Base-by-base conservation (phyloP, 2,329 filamentous ascomycete genomes). In the Rhynchosporium agropyri region DNA sequence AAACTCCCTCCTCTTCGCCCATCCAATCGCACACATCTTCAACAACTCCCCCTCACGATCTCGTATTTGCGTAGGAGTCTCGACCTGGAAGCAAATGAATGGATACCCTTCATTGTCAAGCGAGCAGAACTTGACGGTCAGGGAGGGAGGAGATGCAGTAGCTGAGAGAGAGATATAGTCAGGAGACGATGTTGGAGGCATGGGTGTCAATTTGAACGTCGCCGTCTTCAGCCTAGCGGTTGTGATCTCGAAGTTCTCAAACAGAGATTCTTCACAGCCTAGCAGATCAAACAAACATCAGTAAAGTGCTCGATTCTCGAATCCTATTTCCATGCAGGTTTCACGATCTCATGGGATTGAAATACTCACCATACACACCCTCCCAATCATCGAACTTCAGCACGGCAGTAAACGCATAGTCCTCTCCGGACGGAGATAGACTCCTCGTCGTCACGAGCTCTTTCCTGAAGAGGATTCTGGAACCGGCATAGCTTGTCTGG, bases 1-100 rank as follows among this genome's bases (percentile, higher is more conserved):
- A 40, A 38, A 58, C 43, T 58, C 56, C n/a, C 56, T 36, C 31
- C 56, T 58, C 31, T 58, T 58, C 28, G 56, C 43, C 56, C 56
- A 58, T 28, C 43, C 56, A 3, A 58, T 31, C 1, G 38, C 54
- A 57, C 54, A 46, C 54, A 45, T 46, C 26, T 57, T 12, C 28
- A 33, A 4, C 20, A 3, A 9, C 56, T 28, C 31, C 15, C 43
- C 56, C 7, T 49, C 9, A 1, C 28, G 15, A 8, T 40, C 56
- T 15, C 13, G 9, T 9, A 58, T 31, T 31, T 36, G 20, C 2
- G 31, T 36, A 13, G 15, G 20, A 12, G 20, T 9, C 12, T 54
- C 5, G n/a, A 49, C 28, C 9, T 36, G 29, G 43, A 49, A 58
- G 38, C 38, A 10, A 3, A 58, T 43, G 45, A 58, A 49, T 1